Conservation (phyloP, 164 flowering plant species). For the Protea cynaroides region DNA sequence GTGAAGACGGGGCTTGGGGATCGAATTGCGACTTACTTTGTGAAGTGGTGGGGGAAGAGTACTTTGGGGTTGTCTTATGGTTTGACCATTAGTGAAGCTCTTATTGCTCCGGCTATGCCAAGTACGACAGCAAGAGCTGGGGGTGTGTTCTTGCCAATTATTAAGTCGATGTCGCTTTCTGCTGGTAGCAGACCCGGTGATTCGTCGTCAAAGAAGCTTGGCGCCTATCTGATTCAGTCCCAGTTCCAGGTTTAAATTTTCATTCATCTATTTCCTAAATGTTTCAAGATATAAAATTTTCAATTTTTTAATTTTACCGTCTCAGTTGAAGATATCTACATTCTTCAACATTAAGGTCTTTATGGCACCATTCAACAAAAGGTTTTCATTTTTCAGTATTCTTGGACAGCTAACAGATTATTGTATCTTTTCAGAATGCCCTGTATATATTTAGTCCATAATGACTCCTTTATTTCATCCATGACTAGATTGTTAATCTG, state of each 20-base stretch:
- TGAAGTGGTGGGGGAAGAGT: constrained; percentile 83
- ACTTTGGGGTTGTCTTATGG: constrained; percentile 90
- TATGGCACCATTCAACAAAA: too few species aligned
- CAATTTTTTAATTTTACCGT: too few species aligned
- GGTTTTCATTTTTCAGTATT: too few species aligned
- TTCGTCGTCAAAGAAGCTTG: constrained; percentile 58
- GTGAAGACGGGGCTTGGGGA: constrained; percentile 91
- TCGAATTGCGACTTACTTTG: constrained; percentile 83
- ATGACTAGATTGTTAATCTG: too few species aligned
- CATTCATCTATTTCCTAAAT: background rate
- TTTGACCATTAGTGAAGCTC: constrained; percentile 73
- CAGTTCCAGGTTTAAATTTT: constrained; percentile 67
- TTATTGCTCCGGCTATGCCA: constrained; percentile 97
- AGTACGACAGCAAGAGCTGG: constrained; percentile 96
- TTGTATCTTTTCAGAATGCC: too few species aligned
- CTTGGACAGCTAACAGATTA: too few species aligned
- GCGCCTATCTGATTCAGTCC: constrained; percentile 68
- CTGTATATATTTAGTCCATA: too few species aligned
- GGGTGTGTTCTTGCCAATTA: constrained; percentile 89
- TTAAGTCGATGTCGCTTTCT: constrained; percentile 72
- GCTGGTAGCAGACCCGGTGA: constrained; percentile 73
- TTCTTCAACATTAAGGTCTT: too few species aligned
- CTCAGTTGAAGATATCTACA: too few species aligned
- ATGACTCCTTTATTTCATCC: too few species aligned
- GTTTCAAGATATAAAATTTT: too few species aligned